These are phyloP conservation scores for Ogataea hybrid DNA, from an alignment of 1,139 yeast species.

Conservation along the genomic window DNA sequence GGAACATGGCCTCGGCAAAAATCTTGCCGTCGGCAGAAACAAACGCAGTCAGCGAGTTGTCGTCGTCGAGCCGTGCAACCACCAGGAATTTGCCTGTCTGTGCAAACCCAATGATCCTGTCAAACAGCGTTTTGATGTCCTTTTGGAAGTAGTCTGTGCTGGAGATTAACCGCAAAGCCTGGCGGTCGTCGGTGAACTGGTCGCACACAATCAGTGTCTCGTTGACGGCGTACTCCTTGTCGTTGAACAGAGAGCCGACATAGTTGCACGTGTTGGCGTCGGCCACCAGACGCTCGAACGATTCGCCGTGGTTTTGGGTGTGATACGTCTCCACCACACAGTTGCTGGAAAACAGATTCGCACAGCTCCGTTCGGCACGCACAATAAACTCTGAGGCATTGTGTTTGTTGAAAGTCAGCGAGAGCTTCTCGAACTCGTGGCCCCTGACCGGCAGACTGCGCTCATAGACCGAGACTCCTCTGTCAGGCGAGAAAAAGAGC, in stretches of 20 bases:
- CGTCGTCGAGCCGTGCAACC: conserved; percentile 56
- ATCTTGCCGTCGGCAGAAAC: conserved; percentile 80
- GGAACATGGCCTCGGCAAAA: conserved; percentile 81
- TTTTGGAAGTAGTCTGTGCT: conserved; percentile 53
- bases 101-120: conserved; percentile 63
- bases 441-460: conserved; percentile 52
- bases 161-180: conserved; percentile 41
- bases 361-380: conserved; percentile 64
- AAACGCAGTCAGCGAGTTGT: conserved; percentile 53
- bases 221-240: conserved; percentile 33
- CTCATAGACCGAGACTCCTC: conserved; percentile 56
- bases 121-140: conserved; percentile 40
- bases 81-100: conserved; percentile 64
- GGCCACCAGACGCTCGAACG: conserved; percentile 52
- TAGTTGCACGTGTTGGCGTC: conserved; percentile 64
- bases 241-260: conserved; percentile 51
- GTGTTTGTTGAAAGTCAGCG: conserved; percentile 56
- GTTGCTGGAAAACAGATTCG: conserved; percentile 35
- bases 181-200: conserved; percentile 23
- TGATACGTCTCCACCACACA: conserved; percentile 61
- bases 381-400: conserved; percentile 62
- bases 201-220: conserved; percentile 66
- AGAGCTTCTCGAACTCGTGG: conserved; percentile 37
- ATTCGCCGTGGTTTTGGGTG: conserved; percentile 62
- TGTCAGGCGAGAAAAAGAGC: conserved; percentile 61